These are phyloP conservation scores for Thinopyrum obtusiflorum DNA, from an alignment of 202 grass and related monocot genomes.

Conservation along the genomic window DNA sequence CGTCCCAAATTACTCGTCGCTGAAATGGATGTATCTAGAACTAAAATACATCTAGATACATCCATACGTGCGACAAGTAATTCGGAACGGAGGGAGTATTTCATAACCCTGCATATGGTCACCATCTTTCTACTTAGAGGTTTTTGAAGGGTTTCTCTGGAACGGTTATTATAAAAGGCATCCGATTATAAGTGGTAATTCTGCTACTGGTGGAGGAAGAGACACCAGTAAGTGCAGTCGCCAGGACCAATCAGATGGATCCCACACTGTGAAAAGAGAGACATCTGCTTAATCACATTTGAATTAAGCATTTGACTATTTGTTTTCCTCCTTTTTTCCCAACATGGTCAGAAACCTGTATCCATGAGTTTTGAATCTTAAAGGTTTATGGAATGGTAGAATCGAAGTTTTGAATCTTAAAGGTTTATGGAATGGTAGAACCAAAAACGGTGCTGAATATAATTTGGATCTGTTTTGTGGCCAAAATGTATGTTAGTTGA, in stretches of 20 bases:
- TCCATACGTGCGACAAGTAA: too few relatives aligned
- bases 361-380: not conserved
- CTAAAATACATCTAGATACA: too few relatives aligned
- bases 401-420: not conserved
- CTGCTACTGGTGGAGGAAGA: constrained; percentile 1
- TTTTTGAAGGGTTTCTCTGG: not conserved
- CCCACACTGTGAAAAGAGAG: not conserved
- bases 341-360: not conserved
- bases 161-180: not conserved
- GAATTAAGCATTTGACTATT: not conserved
- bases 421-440: not conserved
- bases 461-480: not conserved
- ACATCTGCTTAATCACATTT: not conserved
- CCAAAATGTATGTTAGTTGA: constrained; percentile 6
- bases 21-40: too few relatives aligned
- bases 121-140: not conserved
- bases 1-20: too few relatives aligned
- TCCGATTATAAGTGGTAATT: not conserved
- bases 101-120: not conserved
- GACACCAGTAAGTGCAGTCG: not conserved
- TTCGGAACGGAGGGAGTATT: too few relatives aligned
- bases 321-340: not conserved
- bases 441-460: not conserved
- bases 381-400: not conserved
- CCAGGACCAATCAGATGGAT: not conserved